Percentiles rank a stretch among this genome's conserved stretches.
These are phyloP conservation scores for Sphagnum contortum DNA, from an alignment of 225 moss, liverwort and hornwort genomes.

Conservation along the genomic window DNA sequence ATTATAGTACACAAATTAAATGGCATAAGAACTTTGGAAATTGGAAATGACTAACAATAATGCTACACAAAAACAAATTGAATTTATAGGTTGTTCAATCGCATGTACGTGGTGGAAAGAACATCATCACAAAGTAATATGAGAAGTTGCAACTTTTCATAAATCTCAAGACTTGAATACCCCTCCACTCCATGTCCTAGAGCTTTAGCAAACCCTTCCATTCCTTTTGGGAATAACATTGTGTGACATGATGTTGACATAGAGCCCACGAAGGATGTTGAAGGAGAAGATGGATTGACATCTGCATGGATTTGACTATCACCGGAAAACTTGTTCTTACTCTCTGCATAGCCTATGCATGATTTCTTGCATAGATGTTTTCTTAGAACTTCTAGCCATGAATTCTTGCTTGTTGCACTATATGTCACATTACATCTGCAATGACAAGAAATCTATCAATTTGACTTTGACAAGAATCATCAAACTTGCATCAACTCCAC, in stretches of 20 bases:
- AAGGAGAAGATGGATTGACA: slow-evolving; percentile 12
- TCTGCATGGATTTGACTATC: slow-evolving; percentile 21
- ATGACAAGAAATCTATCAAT: too few species aligned
- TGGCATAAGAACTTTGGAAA: too few species aligned
- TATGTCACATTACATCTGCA: slow-evolving; percentile 34
- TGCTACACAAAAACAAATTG: too few species aligned
- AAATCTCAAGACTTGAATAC: slow-evolving; percentile 37
- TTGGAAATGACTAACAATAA: too few species aligned
- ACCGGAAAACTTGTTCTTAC: slow-evolving; percentile 10
- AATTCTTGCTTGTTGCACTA: slow-evolving; percentile 46
- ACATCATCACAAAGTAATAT: slow-evolving; percentile 58
- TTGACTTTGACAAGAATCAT: too few species aligned
- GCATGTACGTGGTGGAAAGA: slow-evolving; percentile 46
- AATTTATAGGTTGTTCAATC: too few species aligned
- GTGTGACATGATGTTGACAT: slow-evolving; percentile 13
- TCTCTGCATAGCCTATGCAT: slow-evolving; percentile 14
- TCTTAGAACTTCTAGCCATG: slow-evolving; percentile 51
- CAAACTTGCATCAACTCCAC: too few species aligned
- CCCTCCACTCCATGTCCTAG: slow-evolving; percentile 57
- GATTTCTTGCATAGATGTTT: slow-evolving; percentile 41
- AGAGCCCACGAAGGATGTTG: slow-evolving; percentile 10
- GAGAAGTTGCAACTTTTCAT: slow-evolving; percentile 57
- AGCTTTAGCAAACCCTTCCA: slow-evolving; percentile 22
- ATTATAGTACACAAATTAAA: too few species aligned
- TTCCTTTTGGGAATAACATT: slow-evolving; percentile 24